Evolutionary conservation across 2,329 filamentous ascomycete genomes (phyloP).

Genomic region (Clonostachys rhizophaga): DNA sequence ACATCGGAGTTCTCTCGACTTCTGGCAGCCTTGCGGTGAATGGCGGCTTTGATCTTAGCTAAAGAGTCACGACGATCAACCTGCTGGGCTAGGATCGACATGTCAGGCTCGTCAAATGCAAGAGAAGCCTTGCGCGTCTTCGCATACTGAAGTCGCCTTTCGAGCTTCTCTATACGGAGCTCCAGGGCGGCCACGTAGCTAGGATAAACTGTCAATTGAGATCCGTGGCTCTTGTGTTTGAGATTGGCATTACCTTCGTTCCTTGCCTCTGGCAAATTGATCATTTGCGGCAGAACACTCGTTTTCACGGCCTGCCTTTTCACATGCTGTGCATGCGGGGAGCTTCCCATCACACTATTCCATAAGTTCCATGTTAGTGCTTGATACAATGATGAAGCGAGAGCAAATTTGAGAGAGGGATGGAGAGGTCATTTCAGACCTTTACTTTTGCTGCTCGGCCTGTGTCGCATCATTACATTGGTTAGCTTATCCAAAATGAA

Average conservation of each 20-base stretch:
- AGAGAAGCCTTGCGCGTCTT: conserved; percentile 68
- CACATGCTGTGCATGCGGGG: conserved; percentile 91
- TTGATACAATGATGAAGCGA: neutral
- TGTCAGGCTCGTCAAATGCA: conserved; percentile 57
- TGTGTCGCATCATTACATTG: conserved; percentile 14
- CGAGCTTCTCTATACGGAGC: conserved; percentile 81
- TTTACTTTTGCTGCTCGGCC: conserved; percentile 90
- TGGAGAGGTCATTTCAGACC: conserved; percentile 30
- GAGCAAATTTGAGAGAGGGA: neutral
- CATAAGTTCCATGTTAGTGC: neutral
- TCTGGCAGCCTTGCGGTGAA: conserved; percentile 60
- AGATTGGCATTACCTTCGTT: conserved; percentile 62
- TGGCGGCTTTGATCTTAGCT: conserved; percentile 55
- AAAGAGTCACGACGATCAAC: conserved; percentile 48
- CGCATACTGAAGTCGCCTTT: conserved; percentile 69
- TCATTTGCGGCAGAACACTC: conserved; percentile 95
- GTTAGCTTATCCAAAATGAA: neutral
- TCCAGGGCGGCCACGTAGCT: conserved; percentile 95
- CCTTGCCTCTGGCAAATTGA: conserved; percentile 92
- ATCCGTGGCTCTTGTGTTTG: neutral
- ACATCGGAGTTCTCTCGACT: conserved; percentile 78
- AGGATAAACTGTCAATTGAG: conserved; percentile 1
- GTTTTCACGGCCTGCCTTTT: conserved; percentile 78
- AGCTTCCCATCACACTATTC: conserved; percentile 85
- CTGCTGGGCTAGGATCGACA: conserved; percentile 16